Evolutionary conservation across 225 moss, liverwort and hornwort species (phyloP).

Genomic region (Climacium dendroides): DNA sequence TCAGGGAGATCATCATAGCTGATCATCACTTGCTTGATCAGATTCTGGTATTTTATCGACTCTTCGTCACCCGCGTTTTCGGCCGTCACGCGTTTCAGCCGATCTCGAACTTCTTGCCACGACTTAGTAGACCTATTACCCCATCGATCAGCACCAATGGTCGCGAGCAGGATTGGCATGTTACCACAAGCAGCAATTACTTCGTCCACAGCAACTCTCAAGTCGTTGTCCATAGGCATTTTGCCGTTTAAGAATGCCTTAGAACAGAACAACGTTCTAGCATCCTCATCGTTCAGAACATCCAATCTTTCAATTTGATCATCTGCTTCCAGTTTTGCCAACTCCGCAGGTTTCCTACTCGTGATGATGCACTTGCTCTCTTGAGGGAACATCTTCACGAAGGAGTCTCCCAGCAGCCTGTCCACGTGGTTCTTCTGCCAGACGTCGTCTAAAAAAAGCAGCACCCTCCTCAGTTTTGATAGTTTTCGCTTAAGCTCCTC

Average conservation of each 20-base stretch:
- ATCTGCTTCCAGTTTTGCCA: neutral
- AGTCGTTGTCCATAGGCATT: neutral
- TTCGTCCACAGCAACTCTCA: neutral
- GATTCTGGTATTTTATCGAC: neutral
- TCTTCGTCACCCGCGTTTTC: neutral
- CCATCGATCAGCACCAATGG: slow-evolving; percentile 26
- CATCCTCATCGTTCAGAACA: slow-evolving; percentile 2
- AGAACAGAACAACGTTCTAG: slow-evolving; percentile 5
- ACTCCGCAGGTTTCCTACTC: slow-evolving; percentile 13
- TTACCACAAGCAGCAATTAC: slow-evolving; percentile 16
- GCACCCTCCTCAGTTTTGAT: neutral
- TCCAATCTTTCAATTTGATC: slow-evolving; percentile 2
- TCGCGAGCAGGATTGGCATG: slow-evolving; percentile 16
- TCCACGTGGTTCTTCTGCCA: slow-evolving; percentile 27
- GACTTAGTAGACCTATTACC: neutral
- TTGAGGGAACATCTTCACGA: slow-evolving; percentile 6
- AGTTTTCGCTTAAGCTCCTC: neutral
- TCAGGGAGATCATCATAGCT: slow-evolving; percentile 32
- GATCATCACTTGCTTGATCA: slow-evolving; percentile 21
- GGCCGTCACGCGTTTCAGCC: neutral
- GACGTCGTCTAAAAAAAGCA: slow-evolving; percentile 28
- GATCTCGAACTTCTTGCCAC: slow-evolving; percentile 23
- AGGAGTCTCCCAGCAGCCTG: slow-evolving; percentile 12
- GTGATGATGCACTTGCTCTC: slow-evolving; percentile 33
- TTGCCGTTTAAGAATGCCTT: slow-evolving; percentile 4